Base-by-base conservation (phyloP, 768 basidiomycete species). In the Russula sp. region DNA sequence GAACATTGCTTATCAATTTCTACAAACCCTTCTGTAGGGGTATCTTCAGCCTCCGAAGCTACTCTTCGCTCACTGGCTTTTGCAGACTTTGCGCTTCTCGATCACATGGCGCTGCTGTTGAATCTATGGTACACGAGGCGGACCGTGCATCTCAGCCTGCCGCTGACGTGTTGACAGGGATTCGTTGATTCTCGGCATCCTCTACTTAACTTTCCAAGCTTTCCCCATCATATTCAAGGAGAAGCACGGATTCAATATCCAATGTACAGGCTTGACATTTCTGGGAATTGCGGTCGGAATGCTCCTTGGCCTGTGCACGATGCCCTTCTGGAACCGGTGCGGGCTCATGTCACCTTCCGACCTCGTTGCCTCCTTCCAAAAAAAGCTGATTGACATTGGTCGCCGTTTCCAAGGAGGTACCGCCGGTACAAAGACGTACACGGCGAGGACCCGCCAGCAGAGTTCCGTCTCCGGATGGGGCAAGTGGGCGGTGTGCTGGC, bases 81-180 rank as follows among this genome's bases (percentile, higher is more conserved):
- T 39, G 40, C 62, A 88, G 87, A 84, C 71, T 75, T 91, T 6
- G 74, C 89, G 5, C 47, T 82, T 0, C 81, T 77, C 54, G 88
- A 94, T 67, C 78, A 81, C n/a, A 93, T 92, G 89, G 86, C 87
- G 0, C 77, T 91, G 4, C 73, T 87, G 5, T 76, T 93, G 9
- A 80, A 90, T 71, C 71, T 81, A 14, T 92, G 90, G 91, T 87
- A 71, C 3, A 79, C 69, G 18, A 35, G 34, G 8, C 67, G 49
- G 11, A 44, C 1, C 37, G 2, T 39, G 6, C 6, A 49, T 50
- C 45, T 8, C 20, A 20, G 42, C 39, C 40, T 54, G 47, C 59
- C 18, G 51, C 37, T 55, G 49, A 53, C 59, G 27, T 37, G 18
- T 16, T 45, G 4, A 20, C 57, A 79, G 78, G 75, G 75, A 73